Conservation (phyloP, 208 protist species). For the Zelonia costaricensis region DNA sequence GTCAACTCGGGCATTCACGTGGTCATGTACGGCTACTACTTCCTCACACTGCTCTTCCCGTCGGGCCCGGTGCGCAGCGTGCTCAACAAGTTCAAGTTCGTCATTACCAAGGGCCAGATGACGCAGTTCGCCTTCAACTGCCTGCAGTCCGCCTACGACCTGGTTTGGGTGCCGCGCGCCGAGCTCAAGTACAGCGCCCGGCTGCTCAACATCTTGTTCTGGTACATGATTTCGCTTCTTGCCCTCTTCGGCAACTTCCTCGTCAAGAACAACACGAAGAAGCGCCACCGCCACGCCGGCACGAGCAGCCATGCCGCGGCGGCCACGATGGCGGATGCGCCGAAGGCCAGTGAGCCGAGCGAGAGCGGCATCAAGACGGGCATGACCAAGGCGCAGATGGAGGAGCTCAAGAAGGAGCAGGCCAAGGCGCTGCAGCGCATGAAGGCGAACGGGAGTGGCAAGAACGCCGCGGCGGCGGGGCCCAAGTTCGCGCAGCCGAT, state of each 20-base stretch:
- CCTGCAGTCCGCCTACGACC: conserved; percentile 67
- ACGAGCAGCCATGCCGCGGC: neutral
- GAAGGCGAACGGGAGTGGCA: neutral
- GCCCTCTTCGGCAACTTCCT: conserved; percentile 79
- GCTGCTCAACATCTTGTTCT: conserved; percentile 64
- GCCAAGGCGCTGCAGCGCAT: conserved; percentile 1
- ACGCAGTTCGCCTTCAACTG: conserved; percentile 73
- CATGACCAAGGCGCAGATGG: conserved; percentile 10
- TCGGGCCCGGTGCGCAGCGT: conserved; percentile 48
- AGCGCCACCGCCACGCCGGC: conserved; percentile 4
- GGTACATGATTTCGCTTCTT: conserved; percentile 82
- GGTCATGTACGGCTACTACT: conserved; percentile 88
- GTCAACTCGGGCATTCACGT: conserved; percentile 82
- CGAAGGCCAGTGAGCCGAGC: neutral
- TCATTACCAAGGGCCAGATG: conserved; percentile 83
- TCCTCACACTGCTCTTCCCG: conserved; percentile 63
- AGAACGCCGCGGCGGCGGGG: too few relatives aligned
- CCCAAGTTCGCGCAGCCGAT: too few relatives aligned
- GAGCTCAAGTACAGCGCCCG: conserved; percentile 50
- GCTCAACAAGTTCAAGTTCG: conserved; percentile 72
- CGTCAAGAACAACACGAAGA: conserved; percentile 36
- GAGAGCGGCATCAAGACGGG: neutral
- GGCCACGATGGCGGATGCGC: neutral
- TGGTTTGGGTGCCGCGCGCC: conserved; percentile 45
- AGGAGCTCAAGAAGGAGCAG: neutral